These are phyloP conservation scores for Lepraria neglecta DNA, from an alignment of 495 filamentous ascomycete genomes.

Conservation along the genomic window DNA sequence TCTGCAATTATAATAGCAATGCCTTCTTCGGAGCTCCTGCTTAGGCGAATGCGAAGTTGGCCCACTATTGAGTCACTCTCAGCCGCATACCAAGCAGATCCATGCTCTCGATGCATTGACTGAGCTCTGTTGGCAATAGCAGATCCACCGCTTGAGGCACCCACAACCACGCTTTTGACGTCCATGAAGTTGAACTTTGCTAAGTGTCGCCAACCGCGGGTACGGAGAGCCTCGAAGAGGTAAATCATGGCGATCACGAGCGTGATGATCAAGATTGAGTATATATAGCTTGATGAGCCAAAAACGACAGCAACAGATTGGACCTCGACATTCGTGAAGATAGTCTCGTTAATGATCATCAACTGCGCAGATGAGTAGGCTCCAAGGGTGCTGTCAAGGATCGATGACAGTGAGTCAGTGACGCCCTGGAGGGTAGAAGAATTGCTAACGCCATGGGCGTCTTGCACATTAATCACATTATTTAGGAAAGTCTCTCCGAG, in stretches of 20 bases:
- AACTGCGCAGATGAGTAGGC: constrained; percentile 34
- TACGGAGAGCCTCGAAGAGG: constrained; percentile 20
- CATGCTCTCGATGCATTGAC: not conserved
- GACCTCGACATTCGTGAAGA: constrained; percentile 21
- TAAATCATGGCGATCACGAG: constrained; percentile 22
- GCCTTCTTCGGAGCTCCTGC: not conserved
- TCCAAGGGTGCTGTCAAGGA: constrained; percentile 35
- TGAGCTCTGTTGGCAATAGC: constrained; percentile 8
- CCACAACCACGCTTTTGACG: constrained; percentile 14
- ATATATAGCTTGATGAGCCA: constrained; percentile 26
- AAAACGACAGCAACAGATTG: not conserved
- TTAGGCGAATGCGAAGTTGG: not conserved
- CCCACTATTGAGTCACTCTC: not conserved
- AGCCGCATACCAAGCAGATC: not conserved
- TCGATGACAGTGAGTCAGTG: constrained; percentile 30
- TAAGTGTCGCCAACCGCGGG: constrained; percentile 17
- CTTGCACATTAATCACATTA: constrained; percentile 13
- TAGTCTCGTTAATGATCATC: constrained; percentile 7
- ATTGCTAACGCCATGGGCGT: constrained; percentile 1
- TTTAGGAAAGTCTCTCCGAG: constrained; percentile 18
- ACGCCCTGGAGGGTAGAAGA: constrained; percentile 27
- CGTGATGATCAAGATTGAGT: constrained; percentile 29
- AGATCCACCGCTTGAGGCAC: constrained; percentile 17
- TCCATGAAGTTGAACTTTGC: constrained; percentile 23
- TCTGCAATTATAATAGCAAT: not conserved